These are phyloP conservation scores for Pseudozyma thailandica DNA, from an alignment of 1,284 basidiomycete genomes.

Conservation along the genomic window DNA sequence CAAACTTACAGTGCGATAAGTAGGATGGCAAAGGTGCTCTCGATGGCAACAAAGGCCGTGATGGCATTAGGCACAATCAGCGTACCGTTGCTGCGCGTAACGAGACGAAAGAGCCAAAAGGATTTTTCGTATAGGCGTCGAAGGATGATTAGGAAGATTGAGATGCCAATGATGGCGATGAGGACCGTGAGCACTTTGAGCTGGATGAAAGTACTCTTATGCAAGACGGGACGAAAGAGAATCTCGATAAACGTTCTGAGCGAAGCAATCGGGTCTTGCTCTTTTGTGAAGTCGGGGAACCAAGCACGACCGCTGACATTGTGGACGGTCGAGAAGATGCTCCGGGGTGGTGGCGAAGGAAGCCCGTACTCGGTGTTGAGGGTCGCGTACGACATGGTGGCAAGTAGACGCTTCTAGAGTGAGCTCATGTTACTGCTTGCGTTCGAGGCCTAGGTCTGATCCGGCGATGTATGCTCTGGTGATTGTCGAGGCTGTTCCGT, in stretches of 20 bases:
- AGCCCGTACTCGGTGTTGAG: slow-evolving; percentile 23
- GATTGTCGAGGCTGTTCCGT: no score
- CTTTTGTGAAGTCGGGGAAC: slow-evolving; percentile 34
- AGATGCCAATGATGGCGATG: slow-evolving; percentile 24
- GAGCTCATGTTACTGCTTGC: no score
- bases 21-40: slow-evolving; percentile 22
- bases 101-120: slow-evolving; percentile 39
- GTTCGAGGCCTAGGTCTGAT: no score
- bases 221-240: slow-evolving; percentile 23
- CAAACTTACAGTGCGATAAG: slow-evolving; percentile 42
- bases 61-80: slow-evolving; percentile 43
- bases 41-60: slow-evolving; percentile 26
- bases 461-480: no score
- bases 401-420: no score
- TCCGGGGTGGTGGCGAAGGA: slow-evolving; percentile 19
- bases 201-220: slow-evolving; percentile 23
- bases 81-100: slow-evolving; percentile 27
- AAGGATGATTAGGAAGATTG: slow-evolving; percentile 34
- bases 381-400: slow-evolving; percentile 25
- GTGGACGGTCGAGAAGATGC: slow-evolving; percentile 22
- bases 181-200: slow-evolving; percentile 34
- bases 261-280: slow-evolving; percentile 13
- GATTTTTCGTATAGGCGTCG: slow-evolving; percentile 26
- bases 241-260: slow-evolving; percentile 17
- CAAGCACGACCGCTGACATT: slow-evolving; percentile 21